Base-by-base conservation (phyloP, 164 flowering plant species). In the Protea cynaroides region DNA sequence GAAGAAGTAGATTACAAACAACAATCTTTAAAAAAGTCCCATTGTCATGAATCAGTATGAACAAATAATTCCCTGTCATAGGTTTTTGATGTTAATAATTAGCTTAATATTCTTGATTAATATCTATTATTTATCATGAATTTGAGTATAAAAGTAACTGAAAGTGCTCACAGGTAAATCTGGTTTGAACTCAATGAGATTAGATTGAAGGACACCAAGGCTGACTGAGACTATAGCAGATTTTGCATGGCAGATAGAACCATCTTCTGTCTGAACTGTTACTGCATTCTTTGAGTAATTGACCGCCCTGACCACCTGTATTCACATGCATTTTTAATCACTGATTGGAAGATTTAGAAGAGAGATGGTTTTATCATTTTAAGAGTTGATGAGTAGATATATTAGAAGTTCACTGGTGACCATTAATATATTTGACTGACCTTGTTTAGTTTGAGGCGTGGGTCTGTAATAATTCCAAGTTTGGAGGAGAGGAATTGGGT, bases 201-300 rank as follows among this genome's bases (percentile, higher is more conserved):
- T 59, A 25, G 72, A 75, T 43, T 81, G 77, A 11, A 81, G 72
- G 8, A 81, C 84, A 23, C 84, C 82, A 22, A 81, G 51, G 65
- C 82, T 79, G 8, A 55, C 76, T 2, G 79, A 77, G 17, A 75
- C 64, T 43, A 81, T 74, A 1, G 53, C 75, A 44, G 64, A 71
- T 0, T 46, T 58, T 25, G 85, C 74, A 46, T 62, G 38, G 65
- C 73, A 81, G 0, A 65, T 24, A 1, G 65, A 64, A 5, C 81
- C 82, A 69, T 79, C 82, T 43, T 79, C 85, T 4, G 81, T 77
- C 29, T 65, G 71, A 0, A 79, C 72, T 1, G 47, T 69, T 6
- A 74, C 83, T 0, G 78, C 79, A 8, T 64, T 63, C 13, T 40
- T 52, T 1, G 73, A 72, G 55, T 81, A 44, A 0, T 56, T 21